Percentiles rank a stretch among this genome's conserved stretches.
These are phyloP conservation scores for Prunus mira DNA, from an alignment of 306 rosid species.

Conservation along the genomic window DNA sequence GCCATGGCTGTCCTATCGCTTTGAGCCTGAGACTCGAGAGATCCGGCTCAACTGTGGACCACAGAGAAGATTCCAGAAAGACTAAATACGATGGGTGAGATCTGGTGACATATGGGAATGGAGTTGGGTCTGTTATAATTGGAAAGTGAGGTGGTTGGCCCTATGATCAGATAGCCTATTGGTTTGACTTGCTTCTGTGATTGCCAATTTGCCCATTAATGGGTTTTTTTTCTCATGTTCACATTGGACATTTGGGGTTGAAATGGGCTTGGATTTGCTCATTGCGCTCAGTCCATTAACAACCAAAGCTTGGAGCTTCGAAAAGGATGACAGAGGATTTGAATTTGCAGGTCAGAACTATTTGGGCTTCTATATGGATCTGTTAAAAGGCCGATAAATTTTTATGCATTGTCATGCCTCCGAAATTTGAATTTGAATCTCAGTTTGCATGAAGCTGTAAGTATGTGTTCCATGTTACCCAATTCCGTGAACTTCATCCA, in stretches of 20 bases:
- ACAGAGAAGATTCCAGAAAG: not conserved
- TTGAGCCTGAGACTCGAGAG: not conserved
- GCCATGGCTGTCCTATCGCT: constrained; percentile 34
- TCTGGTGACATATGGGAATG: not conserved
- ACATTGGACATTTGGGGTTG: not conserved
- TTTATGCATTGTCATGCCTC: not conserved
- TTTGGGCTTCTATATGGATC: not conserved
- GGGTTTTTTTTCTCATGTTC: not conserved
- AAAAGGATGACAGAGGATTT: too few species aligned
- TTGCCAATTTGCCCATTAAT: not conserved
- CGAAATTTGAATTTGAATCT: not conserved
- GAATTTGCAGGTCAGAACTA: too few species aligned
- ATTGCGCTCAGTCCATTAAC: too few species aligned
- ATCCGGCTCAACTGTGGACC: not conserved
- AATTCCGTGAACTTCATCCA: not conserved
- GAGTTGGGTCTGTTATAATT: not conserved
- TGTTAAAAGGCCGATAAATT: not conserved
- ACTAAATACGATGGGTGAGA: not conserved
- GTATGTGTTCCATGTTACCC: not conserved
- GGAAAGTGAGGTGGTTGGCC: not conserved
- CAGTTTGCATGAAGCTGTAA: not conserved
- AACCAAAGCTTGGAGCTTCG: too few species aligned
- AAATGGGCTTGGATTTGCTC: too few species aligned
- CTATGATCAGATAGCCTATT: not conserved
- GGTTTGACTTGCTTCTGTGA: not conserved